Conservation (phyloP, 768 basidiomycete species). For the Auriscalpium vulgare region DNA sequence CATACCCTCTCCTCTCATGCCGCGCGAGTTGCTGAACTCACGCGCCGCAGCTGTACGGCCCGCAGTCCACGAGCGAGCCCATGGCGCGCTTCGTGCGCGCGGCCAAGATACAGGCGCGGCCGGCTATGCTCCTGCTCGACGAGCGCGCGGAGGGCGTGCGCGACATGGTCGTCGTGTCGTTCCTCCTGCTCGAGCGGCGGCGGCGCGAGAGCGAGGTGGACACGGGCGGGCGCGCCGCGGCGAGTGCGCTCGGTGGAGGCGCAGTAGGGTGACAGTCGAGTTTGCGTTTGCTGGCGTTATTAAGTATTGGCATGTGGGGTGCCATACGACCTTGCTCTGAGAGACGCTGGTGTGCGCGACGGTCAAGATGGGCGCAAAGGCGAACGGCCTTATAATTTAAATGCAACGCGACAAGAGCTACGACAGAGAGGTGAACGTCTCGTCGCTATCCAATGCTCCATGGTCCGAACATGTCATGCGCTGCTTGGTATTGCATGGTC, state of each 20-base stretch:
- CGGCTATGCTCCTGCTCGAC: constrained; percentile 8
- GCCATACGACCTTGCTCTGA: too few relatives aligned
- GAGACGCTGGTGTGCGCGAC: too few relatives aligned
- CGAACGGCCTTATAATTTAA: too few relatives aligned
- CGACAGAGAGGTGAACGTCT: too few relatives aligned
- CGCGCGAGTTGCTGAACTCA: neutral
- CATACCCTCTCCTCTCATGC: neutral
- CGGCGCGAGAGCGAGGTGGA: constrained; percentile 9
- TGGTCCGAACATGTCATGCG: too few relatives aligned
- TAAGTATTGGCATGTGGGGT: too few relatives aligned
- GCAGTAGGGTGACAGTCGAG: too few relatives aligned
- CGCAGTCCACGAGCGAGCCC: constrained; percentile 8
- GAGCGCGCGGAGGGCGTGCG: constrained; percentile 9
- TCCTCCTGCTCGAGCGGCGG: constrained; percentile 14
- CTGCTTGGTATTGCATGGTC: too few relatives aligned
- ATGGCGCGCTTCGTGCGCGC: constrained; percentile 13
- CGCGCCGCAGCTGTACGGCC: constrained; percentile 9
- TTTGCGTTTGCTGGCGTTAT: neutral
- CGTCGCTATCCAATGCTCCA: too few relatives aligned
- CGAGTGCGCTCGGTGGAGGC: neutral
- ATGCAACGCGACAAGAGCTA: too few relatives aligned
- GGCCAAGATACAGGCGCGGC: neutral
- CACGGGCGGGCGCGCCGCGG: neutral
- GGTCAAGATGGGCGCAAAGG: too few relatives aligned
- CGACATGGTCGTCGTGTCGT: constrained; percentile 9